Evolutionary conservation across 2,329 filamentous ascomycete genomes (phyloP).

Genomic region (Talaromyces sp.): DNA sequence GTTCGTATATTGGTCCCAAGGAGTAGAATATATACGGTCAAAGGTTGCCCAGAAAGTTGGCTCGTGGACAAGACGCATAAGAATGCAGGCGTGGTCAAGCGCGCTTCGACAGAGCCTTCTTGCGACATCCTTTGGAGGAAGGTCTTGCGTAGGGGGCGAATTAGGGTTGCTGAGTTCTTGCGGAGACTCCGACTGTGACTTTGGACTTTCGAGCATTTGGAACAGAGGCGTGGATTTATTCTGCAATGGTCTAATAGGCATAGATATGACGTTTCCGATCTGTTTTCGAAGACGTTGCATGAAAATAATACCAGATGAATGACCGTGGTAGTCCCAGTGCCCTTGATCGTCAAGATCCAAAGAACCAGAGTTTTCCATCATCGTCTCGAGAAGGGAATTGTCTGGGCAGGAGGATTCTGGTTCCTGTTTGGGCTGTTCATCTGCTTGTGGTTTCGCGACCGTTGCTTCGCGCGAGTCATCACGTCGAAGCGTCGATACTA

Average conservation of each 20-base stretch:
- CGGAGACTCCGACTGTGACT: constrained; percentile 63
- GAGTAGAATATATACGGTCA: constrained; percentile 72
- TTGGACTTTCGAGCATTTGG: constrained; percentile 68
- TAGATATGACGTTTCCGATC: constrained; percentile 69
- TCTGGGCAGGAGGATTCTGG: constrained; percentile 39
- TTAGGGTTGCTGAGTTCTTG: constrained; percentile 48
- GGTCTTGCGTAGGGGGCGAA: constrained; percentile 58
- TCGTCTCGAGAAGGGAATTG: constrained; percentile 79
- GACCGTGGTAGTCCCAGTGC: constrained; percentile 92
- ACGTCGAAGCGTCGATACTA: constrained; percentile 49
- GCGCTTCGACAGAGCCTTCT: constrained; percentile 58
- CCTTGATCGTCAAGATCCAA: constrained; percentile 89
- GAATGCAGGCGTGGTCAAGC: constrained; percentile 61
- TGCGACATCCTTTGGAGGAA: constrained; percentile 65
- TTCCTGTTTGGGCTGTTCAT: constrained; percentile 26
- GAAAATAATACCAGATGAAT: constrained; percentile 88
- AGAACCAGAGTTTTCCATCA: constrained; percentile 90
- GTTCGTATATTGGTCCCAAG: constrained; percentile 61
- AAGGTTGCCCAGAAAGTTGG: constrained; percentile 77
- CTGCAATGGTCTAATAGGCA: constrained; percentile 55
- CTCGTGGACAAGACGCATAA: constrained; percentile 73
- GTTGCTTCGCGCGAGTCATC: constrained; percentile 25
- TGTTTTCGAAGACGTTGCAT: constrained; percentile 83
- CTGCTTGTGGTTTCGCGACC: constrained; percentile 21
- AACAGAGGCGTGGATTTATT: constrained; percentile 53